Percentiles rank a stretch among this genome's conserved stretches.
Evolutionary conservation across 2,329 filamentous ascomycete species (phyloP).

Genomic region (Monosporascus sp.): DNA sequence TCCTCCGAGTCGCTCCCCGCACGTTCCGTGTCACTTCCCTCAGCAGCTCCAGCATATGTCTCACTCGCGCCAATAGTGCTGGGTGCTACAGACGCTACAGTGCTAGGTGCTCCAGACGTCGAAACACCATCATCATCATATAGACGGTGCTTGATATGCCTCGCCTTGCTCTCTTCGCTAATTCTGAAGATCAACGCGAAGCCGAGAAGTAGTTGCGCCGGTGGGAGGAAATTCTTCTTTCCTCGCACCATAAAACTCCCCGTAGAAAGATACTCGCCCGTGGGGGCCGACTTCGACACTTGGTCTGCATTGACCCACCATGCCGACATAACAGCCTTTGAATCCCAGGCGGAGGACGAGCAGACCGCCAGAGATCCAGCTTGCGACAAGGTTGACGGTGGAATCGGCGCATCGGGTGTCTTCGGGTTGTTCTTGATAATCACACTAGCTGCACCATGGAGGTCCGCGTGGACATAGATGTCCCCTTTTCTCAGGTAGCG

Average conservation of each 20-base stretch:
- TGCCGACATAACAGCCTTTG: slow-evolving; percentile 89
- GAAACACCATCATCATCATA: slow-evolving; percentile 18
- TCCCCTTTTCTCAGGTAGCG: slow-evolving; percentile 83
- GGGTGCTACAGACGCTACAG: slow-evolving; percentile 6
- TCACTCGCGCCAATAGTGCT: slow-evolving; percentile 2
- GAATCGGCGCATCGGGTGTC: slow-evolving; percentile 77
- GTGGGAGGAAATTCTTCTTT: slow-evolving; percentile 86
- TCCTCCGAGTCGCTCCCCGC: slow-evolving; percentile 25
- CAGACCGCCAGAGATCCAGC: slow-evolving; percentile 81
- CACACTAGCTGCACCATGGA: slow-evolving; percentile 77
- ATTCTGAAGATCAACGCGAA: slow-evolving; percentile 85
- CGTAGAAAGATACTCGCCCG: slow-evolving; percentile 71
- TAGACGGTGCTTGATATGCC: slow-evolving; percentile 68
- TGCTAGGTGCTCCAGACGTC: not conserved
- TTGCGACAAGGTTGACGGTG: slow-evolving; percentile 85
- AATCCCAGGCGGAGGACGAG: slow-evolving; percentile 89
- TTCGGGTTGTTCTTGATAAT: slow-evolving; percentile 83
- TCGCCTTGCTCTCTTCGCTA: slow-evolving; percentile 78
- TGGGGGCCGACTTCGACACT: slow-evolving; percentile 76
- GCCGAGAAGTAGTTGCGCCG: slow-evolving; percentile 79
- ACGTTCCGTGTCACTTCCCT: slow-evolving; percentile 20
- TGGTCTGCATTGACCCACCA: slow-evolving; percentile 94
- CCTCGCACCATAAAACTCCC: slow-evolving; percentile 79
- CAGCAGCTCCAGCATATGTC: slow-evolving; percentile 2
- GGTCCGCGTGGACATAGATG: slow-evolving; percentile 84